Evolutionary conservation across 192 early-diverging fungal genomes (phyloP).

Genomic region (Umbelopsis sp.): DNA sequence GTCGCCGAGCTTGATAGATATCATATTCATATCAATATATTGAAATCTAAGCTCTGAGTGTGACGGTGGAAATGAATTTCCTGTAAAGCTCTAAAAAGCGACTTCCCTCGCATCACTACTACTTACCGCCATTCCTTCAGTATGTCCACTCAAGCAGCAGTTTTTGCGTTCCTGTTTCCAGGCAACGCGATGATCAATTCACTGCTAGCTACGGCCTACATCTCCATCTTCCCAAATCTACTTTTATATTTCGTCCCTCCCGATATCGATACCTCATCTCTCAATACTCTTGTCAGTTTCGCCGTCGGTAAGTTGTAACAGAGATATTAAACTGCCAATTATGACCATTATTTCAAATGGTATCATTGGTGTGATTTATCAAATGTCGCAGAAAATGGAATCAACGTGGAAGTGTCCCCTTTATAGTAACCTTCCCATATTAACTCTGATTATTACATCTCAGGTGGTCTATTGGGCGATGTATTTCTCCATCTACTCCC

Average conservation of each 20-base stretch:
- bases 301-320: constrained; percentile 60
- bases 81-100: background rate
- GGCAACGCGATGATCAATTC: constrained; percentile 62
- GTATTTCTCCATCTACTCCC: constrained; percentile 85
- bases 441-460: background rate
- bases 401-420: too few species aligned
- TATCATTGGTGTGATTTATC: too few species aligned
- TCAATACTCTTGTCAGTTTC: constrained; percentile 80
- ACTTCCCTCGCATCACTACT: background rate
- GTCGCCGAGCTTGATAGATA: too few species aligned
- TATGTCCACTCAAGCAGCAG: constrained; percentile 34
- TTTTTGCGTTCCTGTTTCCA: constrained; percentile 59
- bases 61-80: background rate
- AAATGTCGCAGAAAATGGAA: too few species aligned
- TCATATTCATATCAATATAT: too few species aligned
- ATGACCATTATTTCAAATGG: too few species aligned
- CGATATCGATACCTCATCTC: constrained; percentile 55
- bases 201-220: constrained; percentile 75
- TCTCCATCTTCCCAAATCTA: constrained; percentile 81
- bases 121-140: background rate
- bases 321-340: background rate
- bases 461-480: constrained; percentile 76
- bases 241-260: constrained; percentile 80
- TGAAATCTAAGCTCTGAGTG: too few species aligned
- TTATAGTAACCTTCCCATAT: background rate